Percentiles rank a stretch among this genome's conserved stretches.
Conservation (phyloP, 805 yeast species). For the Starmerella ratchasimensis region DNA sequence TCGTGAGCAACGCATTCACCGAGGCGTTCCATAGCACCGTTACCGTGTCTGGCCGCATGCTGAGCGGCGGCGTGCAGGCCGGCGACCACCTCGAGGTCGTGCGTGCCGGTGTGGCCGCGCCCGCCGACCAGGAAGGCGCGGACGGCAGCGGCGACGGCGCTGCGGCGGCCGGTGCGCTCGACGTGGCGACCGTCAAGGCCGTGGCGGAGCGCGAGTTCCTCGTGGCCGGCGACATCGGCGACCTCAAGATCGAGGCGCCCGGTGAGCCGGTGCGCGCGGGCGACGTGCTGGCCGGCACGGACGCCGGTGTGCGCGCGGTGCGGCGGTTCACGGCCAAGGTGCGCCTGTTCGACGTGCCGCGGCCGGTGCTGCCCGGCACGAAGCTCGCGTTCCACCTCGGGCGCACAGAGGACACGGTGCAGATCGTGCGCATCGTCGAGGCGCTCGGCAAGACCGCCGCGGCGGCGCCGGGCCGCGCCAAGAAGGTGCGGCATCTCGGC, state of each 20-base stretch:
- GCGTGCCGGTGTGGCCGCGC: too few relatives aligned
- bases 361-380: slow-evolving; percentile 70
- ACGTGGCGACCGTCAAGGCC: slow-evolving; percentile 13
- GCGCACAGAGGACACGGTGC: slow-evolving; percentile 56
- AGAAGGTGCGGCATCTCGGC: slow-evolving; percentile 42
- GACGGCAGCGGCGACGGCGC: slow-evolving; percentile 3
- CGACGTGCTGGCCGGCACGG: slow-evolving; percentile 46
- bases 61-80: slow-evolving; percentile 53
- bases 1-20: slow-evolving; percentile 49
- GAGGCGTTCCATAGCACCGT: slow-evolving; percentile 38
- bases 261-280: slow-evolving; percentile 43
- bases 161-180: slow-evolving; percentile 18
- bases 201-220: slow-evolving; percentile 29
- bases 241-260: slow-evolving; percentile 28
- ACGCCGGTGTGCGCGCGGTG: slow-evolving; percentile 35
- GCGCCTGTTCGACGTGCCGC: slow-evolving; percentile 47
- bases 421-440: slow-evolving; percentile 37
- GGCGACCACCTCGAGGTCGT: slow-evolving; percentile 43
- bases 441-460: slow-evolving; percentile 19
- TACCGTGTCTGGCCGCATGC: slow-evolving; percentile 48
- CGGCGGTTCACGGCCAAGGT: slow-evolving; percentile 43
- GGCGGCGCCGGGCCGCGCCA: slow-evolving; percentile 27
- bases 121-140: slow-evolving; percentile 5
- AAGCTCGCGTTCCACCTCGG: slow-evolving; percentile 68
- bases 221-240: slow-evolving; percentile 42